These are phyloP conservation scores for Priceomyces castillae DNA, from an alignment of 805 yeast genomes.

Conservation along the genomic window DNA sequence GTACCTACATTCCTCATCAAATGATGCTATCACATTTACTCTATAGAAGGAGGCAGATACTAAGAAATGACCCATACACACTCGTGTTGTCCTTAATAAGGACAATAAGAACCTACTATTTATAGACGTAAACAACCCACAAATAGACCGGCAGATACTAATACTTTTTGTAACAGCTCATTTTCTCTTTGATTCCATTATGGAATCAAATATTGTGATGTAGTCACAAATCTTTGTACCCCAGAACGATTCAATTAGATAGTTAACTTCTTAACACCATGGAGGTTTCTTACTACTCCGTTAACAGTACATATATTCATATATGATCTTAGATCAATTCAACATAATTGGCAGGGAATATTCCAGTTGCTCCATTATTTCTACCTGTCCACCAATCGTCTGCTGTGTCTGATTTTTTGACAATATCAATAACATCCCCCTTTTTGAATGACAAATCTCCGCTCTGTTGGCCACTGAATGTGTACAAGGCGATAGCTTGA, in stretches of 20 bases:
- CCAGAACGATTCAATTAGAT: too few relatives aligned
- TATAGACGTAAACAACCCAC: not conserved
- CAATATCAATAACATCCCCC: constrained; percentile 88
- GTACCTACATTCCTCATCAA: not conserved
- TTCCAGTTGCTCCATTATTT: constrained; percentile 79
- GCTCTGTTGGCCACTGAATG: constrained; percentile 88
- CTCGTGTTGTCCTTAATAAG: not conserved
- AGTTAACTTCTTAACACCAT: too few relatives aligned
- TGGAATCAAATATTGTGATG: too few relatives aligned
- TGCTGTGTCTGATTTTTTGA: constrained; percentile 79
- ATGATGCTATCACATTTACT: not conserved
- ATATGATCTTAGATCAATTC: constrained; percentile 49
- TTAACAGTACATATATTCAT: not conserved
- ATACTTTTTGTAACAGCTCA: too few relatives aligned
- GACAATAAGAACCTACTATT: not conserved
- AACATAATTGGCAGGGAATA: constrained; percentile 96
- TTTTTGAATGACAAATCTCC: constrained; percentile 92
- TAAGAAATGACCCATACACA: not conserved
- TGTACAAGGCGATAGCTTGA: constrained; percentile 86
- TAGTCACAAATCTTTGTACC: too few relatives aligned
- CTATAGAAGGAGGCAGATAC: not conserved
- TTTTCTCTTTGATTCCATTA: too few relatives aligned
- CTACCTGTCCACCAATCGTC: constrained; percentile 99
- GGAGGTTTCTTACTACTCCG: too few relatives aligned
- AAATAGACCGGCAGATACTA: too few relatives aligned